Evolutionary conservation across 2,329 filamentous ascomycete species (phyloP).

Genomic region (Fusarium sulawesiense): DNA sequence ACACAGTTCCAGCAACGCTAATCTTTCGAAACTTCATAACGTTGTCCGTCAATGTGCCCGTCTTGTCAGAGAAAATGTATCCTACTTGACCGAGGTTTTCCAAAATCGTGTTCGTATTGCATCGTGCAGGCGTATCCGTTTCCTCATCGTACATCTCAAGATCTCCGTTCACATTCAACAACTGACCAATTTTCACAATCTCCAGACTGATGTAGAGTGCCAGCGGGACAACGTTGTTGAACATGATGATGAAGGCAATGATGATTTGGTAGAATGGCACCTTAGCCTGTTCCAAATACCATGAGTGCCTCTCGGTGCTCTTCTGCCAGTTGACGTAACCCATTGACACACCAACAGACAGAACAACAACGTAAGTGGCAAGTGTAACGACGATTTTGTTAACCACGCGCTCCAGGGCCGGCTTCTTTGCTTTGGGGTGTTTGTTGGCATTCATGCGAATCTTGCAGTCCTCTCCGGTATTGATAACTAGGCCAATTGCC

Average conservation of each 20-base stretch:
- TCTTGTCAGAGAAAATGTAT: conserved; percentile 95
- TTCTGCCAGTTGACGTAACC: conserved; percentile 83
- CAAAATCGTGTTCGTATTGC: conserved; percentile 93
- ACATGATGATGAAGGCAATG: conserved; percentile 93
- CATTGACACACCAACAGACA: conserved; percentile 84
- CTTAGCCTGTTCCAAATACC: conserved; percentile 77
- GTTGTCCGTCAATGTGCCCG: conserved; percentile 93
- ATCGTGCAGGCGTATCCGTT: conserved; percentile 86
- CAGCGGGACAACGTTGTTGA: conserved; percentile 94
- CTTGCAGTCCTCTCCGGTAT: conserved; percentile 91
- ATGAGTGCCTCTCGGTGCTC: conserved; percentile 74
- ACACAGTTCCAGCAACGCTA: conserved; percentile 88
- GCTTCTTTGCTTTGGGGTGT: conserved; percentile 85
- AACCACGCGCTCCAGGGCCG: conserved; percentile 78
- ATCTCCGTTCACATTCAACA: conserved; percentile 83
- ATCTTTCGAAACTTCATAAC: conserved; percentile 95
- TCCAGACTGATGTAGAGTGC: conserved; percentile 93
- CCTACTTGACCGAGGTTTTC: conserved; percentile 92
- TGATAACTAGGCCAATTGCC: conserved; percentile 83
- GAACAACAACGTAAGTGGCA: conserved; percentile 79
- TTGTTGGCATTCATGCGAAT: conserved; percentile 94
- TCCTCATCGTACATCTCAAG: conserved; percentile 90
- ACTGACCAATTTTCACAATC: conserved; percentile 81
- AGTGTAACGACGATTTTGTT: conserved; percentile 86
- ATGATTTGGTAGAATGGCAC: conserved; percentile 87